Conservation (phyloP, 805 yeast species). For the Scheffersomyces spartinae region DNA sequence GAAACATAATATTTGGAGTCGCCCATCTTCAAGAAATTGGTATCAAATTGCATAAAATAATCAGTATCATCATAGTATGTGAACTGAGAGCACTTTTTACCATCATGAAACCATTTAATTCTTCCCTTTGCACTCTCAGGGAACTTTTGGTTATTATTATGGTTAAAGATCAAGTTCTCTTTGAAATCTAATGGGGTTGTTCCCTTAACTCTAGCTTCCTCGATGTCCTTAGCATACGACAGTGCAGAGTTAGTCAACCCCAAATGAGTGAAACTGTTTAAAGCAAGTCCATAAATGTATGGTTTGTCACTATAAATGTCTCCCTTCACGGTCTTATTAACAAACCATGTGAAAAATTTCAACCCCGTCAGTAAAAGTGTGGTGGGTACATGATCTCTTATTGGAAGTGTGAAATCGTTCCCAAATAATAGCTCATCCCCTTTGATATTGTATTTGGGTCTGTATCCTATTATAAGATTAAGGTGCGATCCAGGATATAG, state of each 20-base stretch:
- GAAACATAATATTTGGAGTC: conserved; percentile 38
- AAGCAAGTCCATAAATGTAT: conserved; percentile 48
- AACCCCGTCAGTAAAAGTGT: conserved; percentile 36
- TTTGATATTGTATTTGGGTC: conserved; percentile 29
- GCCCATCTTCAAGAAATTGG: conserved; percentile 39
- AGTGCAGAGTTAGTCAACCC: conserved; percentile 12
- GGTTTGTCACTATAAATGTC: conserved; percentile 53
- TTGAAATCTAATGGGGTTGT: conserved; percentile 1
- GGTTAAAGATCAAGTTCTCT: conserved; percentile 14
- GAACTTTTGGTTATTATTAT: conserved; percentile 12
- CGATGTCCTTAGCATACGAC: conserved; percentile 4
- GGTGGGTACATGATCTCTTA: conserved; percentile 46
- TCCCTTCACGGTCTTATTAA: conserved; percentile 56
- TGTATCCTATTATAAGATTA: conserved; percentile 16
- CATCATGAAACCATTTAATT: conserved; percentile 31
- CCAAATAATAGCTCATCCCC: conserved; percentile 56
- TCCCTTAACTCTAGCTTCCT: conserved; percentile 4
- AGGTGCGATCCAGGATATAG: conserved; percentile 15
- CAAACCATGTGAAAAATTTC: conserved; percentile 41
- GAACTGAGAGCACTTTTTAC: conserved; percentile 26
- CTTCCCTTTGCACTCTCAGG: conserved; percentile 27
- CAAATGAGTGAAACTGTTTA: conserved; percentile 44
- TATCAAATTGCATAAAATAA: conserved; percentile 43
- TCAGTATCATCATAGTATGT: conserved; percentile 22
- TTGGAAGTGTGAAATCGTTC: conserved; percentile 53